Base-by-base conservation (phyloP, 768 basidiomycete genomes). In the Suillus occidentalis region DNA sequence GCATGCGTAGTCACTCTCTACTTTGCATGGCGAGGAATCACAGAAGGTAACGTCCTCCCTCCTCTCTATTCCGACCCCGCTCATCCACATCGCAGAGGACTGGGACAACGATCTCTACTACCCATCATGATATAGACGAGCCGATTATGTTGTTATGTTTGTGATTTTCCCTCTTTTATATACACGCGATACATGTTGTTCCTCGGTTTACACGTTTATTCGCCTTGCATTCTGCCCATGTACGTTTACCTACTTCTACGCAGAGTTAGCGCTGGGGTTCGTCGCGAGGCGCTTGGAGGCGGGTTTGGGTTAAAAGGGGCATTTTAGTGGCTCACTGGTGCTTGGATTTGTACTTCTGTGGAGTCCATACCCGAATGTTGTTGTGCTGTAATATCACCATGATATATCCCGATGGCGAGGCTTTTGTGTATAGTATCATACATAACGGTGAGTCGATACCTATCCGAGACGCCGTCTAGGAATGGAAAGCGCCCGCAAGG, bases 11-110 rank as follows among this genome's bases (percentile, higher is more conserved):
- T 80, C 13, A 77, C 85, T 4, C 67, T 97, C 22, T 95, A 86
- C 74, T 72, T 88, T 18, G 94, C 86, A n/a, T 97, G 95, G 95
- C 82, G 82, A 76, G 89, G 89, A 73, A 93, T 95, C 64, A 95
- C 94, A 20, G 94, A 96, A 87, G 92, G 92, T 89, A 64, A 58
- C 59, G 85, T 79, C 5, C 12, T 61, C 22, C n/a, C 55, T 28
- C 50, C 6, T 39, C 25, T 2, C 61, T 34, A 3, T 9, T 53
- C 14, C 20, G 28, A 7, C 61, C 28, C 62, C 36, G 9, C 50
- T 70, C 58, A 72, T 62, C 3, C n/a, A 37, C 22, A 10, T 63
- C 37, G 43, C 71, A 82, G 81, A 78, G 75, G 81, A 82, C 40
- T 86, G 85, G 85, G 83, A 82, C 66, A 81, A 83, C 45, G 81